A percentile compares a stretch with the other conserved stretches of the same genome.
phyloP scores from a whole-genome alignment of 2,329 filamentous ascomycete species.

The Pseudovirgaria hyperparasitica region DNA sequence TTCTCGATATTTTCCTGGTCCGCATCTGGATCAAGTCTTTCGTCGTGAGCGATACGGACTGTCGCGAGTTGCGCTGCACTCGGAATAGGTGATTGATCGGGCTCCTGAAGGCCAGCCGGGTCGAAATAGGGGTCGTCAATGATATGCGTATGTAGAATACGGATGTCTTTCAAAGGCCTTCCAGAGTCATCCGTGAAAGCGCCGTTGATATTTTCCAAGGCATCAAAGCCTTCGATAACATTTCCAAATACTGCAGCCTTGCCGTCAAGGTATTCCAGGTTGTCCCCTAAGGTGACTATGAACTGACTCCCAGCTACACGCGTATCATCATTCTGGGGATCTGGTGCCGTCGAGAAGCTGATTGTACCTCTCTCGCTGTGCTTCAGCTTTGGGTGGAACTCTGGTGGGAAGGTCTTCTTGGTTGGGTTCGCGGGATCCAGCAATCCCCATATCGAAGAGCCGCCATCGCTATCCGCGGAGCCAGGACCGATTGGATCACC shows the following conservation, averaged over 20 bases:
- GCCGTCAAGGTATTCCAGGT: constrained; percentile 80
- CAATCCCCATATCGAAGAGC: constrained; percentile 83
- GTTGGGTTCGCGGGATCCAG: constrained; percentile 48
- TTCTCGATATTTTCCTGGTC: constrained; percentile 74
- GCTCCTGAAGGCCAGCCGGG: constrained; percentile 61
- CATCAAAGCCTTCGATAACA: constrained; percentile 92
- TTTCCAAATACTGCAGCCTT: constrained; percentile 93
- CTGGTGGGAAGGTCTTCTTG: constrained; percentile 68
- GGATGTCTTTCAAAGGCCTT: constrained; percentile 82
- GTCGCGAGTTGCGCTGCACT: constrained; percentile 79
- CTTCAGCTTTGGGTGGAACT: constrained; percentile 76
- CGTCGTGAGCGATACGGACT: constrained; percentile 82
- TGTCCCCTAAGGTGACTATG: constrained; percentile 78
- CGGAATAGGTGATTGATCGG: constrained; percentile 67
- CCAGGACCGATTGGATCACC: constrained; percentile 86
- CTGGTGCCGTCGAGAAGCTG: constrained; percentile 88
- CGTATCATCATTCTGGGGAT: constrained; percentile 62
- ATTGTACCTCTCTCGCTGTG: constrained; percentile 84
- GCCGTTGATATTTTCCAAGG: constrained; percentile 82
- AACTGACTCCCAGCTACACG: constrained; percentile 85
- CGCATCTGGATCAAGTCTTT: constrained; percentile 62
- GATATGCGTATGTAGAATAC: constrained; percentile 83
- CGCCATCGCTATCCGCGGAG: constrained; percentile 76
- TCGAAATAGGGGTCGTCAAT: constrained; percentile 89
- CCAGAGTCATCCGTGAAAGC: constrained; percentile 79